Conservation (phyloP, 2,329 filamentous ascomycete species). For the Ilyonectria destructans region DNA sequence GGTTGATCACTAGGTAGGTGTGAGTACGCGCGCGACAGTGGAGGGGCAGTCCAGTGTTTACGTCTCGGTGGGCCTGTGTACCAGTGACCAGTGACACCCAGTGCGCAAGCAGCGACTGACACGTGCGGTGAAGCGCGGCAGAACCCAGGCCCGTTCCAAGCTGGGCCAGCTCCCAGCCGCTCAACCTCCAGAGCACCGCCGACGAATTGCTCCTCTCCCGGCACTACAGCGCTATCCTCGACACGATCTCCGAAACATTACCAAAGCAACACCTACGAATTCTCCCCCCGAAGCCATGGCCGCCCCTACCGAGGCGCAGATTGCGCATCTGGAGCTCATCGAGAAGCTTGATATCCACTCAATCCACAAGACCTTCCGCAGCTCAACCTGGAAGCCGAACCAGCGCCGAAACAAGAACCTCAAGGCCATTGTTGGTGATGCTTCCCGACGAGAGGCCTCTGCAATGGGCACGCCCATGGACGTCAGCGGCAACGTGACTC, state of each 20-base stretch:
- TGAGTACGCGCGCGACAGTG: conserved; percentile 8
- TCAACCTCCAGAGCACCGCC: conserved; percentile 7
- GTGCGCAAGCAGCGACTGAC: not conserved
- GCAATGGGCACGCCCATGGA: conserved; percentile 85
- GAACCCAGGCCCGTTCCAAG: conserved; percentile 40
- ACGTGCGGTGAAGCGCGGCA: conserved; percentile 55
- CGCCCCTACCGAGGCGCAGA: conserved; percentile 79
- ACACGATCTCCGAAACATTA: not conserved
- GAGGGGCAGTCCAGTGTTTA: conserved; percentile 44
- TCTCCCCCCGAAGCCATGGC: conserved; percentile 60
- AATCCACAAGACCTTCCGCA: conserved; percentile 91
- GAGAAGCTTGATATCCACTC: conserved; percentile 93
- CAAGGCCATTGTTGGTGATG: conserved; percentile 95
- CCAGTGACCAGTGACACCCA: conserved; percentile 29
- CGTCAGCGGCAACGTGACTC: conserved; percentile 82
- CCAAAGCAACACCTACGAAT: not conserved
- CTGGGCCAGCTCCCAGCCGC: conserved; percentile 6
- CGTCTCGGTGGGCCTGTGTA: conserved; percentile 26
- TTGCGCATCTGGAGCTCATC: conserved; percentile 88
- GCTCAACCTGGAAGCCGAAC: conserved; percentile 90
- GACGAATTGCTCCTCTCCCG: not conserved
- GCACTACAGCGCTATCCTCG: not conserved
- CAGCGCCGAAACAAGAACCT: conserved; percentile 99
- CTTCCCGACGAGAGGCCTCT: conserved; percentile 90
- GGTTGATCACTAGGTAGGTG: not conserved